A percentile compares a stretch with the other conserved stretches of the same genome.
Conservation (phyloP, 2,329 filamentous ascomycete genomes). For the Dactylellina cionopaga region DNA sequence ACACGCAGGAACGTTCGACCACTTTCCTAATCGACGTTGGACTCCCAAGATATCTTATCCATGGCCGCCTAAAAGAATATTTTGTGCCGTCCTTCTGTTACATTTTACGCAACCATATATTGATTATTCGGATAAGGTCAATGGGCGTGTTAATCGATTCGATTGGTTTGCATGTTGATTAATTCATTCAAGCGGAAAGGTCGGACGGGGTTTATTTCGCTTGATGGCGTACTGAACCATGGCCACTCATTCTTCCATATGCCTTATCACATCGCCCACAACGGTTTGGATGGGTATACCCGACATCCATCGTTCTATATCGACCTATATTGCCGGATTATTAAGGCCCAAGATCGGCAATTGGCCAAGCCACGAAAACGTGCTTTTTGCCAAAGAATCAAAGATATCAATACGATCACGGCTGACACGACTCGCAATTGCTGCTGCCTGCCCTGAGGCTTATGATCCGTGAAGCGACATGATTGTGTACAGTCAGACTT, state of each 20-base stretch:
- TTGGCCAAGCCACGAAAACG: not conserved
- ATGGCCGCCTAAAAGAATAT: conserved; percentile 33
- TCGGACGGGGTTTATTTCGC: conserved; percentile 19
- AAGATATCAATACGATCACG: not conserved
- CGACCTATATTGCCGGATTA: not conserved
- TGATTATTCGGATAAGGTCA: conserved; percentile 20
- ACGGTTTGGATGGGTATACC: conserved; percentile 2
- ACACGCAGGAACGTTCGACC: conserved; percentile 20
- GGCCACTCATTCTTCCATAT: conserved; percentile 24
- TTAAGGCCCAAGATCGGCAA: not conserved
- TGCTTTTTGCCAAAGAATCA: not conserved
- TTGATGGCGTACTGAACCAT: conserved; percentile 42
- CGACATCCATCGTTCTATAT: not conserved
- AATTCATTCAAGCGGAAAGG: not conserved
- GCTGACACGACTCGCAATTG: not conserved
- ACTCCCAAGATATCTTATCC: conserved; percentile 22
- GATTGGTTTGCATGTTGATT: conserved; percentile 30
- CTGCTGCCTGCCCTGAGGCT: conserved; percentile 27
- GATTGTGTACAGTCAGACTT: conserved; percentile 11
- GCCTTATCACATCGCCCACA: conserved; percentile 32
- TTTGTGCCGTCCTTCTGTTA: conserved; percentile 27
- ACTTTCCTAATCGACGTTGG: conserved; percentile 49
- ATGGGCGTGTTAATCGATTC: conserved; percentile 5
- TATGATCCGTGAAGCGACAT: not conserved
- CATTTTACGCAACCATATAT: conserved; percentile 36